Conservation (phyloP, 2,329 filamentous ascomycete species). For the Cylindrodendrum hubeiense region DNA sequence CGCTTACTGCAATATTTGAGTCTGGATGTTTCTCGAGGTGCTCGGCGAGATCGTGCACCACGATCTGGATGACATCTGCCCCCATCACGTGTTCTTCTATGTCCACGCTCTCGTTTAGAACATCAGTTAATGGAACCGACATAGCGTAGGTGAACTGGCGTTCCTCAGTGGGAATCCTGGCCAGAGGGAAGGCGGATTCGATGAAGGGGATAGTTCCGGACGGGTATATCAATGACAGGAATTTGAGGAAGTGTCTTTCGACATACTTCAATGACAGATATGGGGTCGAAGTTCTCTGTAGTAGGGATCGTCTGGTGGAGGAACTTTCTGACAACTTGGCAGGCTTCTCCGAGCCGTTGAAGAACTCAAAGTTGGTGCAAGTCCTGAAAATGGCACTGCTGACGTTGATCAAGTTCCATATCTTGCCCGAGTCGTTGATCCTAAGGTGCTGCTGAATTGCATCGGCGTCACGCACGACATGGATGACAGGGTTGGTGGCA, state of each 20-base stretch:
- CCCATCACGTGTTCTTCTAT: slow-evolving; percentile 76
- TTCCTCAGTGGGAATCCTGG: slow-evolving; percentile 69
- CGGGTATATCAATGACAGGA: slow-evolving; percentile 72
- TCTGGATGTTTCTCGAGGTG: slow-evolving; percentile 29
- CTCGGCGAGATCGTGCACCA: slow-evolving; percentile 51
- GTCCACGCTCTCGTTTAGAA: slow-evolving; percentile 67
- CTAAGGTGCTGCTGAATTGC: slow-evolving; percentile 74
- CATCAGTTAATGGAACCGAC: slow-evolving; percentile 68
- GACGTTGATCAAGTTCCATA: slow-evolving; percentile 69
- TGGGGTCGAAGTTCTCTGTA: slow-evolving; percentile 60
- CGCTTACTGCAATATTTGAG: slow-evolving; percentile 27
- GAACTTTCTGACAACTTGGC: slow-evolving; percentile 37
- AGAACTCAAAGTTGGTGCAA: slow-evolving; percentile 82
- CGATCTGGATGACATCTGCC: slow-evolving; percentile 75
- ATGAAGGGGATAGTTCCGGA: slow-evolving; percentile 67
- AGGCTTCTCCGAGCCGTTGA: slow-evolving; percentile 74
- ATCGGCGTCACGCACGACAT: slow-evolving; percentile 74
- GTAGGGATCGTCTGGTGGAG: slow-evolving; percentile 39
- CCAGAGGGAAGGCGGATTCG: slow-evolving; percentile 75
- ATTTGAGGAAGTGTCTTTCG: slow-evolving; percentile 77
- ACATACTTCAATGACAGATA: slow-evolving; percentile 77
- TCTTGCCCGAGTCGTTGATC: slow-evolving; percentile 66
- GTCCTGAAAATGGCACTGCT: slow-evolving; percentile 70
- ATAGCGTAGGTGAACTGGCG: slow-evolving; percentile 76
- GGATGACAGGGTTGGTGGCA: slow-evolving; percentile 76